Base-by-base conservation (phyloP, 2,329 filamentous ascomycete genomes). In the Stagonosporopsis vannaccii region DNA sequence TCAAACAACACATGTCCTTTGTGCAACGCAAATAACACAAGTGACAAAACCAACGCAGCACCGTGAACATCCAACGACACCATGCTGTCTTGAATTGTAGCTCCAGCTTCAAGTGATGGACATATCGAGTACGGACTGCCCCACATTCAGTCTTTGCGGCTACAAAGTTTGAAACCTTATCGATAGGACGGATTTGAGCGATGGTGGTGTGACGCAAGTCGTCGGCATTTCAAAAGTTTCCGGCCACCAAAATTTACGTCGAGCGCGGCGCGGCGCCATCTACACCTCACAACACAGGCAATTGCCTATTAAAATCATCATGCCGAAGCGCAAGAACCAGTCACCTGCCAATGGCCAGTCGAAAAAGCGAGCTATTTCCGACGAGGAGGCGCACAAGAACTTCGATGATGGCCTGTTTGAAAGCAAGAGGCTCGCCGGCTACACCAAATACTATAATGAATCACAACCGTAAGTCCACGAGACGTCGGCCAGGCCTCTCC, bases 321-420 rank as follows among this genome's bases (percentile, higher is more conserved):
- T 69, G 66, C 49, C 59, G 5, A 81, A 81, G 70, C 78, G 79
- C 58, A 81, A 81, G 64, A 77, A 75, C 40, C 74, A 78, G 23
- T 66, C 72, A 23, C 58, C 66, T 46, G 57, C 60, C 33, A 77
- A 76, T 67, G 73, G 75, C 63, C 71, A 71, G 58, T 65, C 66
- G 45, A 80, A 80, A 66, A 79, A 80, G 63, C 73, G 74, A 52
- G 75, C 75, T 48, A 73, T 77, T 46, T 73, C 75, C 2, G 74
- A 77, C 59, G 67, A 72, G n/a, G 75, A 77, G 51, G 75, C 74
- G 48, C 72, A 75, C 42, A 62, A 68, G 51, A 76, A 76, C 60
- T 77, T 78, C 58, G 72, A 75, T 58, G 61, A 63, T 22, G 72
- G 74, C 39, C 66, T 78, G 25, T 78, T 78, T 56, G 75, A 77